Conservation (phyloP, 192 early-diverging fungal genomes). For the Mortierella hygrophila region DNA sequence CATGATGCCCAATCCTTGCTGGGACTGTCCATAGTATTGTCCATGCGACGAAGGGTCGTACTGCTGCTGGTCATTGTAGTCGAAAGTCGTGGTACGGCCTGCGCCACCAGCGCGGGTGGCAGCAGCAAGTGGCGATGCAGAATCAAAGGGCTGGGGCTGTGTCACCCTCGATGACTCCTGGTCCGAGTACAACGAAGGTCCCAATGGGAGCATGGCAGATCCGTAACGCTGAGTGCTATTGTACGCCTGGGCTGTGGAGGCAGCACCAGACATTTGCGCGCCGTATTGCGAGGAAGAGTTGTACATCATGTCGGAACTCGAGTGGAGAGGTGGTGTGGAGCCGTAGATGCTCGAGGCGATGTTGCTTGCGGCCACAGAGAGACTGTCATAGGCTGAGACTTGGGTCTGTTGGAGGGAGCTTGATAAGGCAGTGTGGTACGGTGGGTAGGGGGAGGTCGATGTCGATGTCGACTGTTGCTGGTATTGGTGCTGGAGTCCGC, state of each 20-base stretch:
- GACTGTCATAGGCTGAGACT: conserved; percentile 24
- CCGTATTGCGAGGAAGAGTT: conserved; percentile 19
- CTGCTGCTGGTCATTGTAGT: conserved; percentile 36
- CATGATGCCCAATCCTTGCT: conserved; percentile 33
- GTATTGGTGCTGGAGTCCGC: conserved; percentile 31
- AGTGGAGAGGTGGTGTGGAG: conserved; percentile 17
- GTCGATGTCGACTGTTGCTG: conserved; percentile 31
- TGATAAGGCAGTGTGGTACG: conserved; percentile 39
- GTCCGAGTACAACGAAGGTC: conserved; percentile 29
- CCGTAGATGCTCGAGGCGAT: conserved; percentile 26
- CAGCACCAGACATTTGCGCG: background rate
- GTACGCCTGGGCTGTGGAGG: conserved; percentile 5
- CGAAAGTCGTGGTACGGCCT: background rate
- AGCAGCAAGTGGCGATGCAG: conserved; percentile 6
- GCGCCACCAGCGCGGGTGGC: background rate
- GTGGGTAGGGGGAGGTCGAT: conserved; percentile 20
- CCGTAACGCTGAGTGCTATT: conserved; percentile 12
- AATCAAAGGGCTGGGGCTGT: conserved; percentile 16
- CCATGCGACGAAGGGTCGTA: conserved; percentile 2
- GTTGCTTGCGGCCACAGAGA: conserved; percentile 15
- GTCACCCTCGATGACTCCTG: conserved; percentile 9
- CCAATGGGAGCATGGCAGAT: conserved; percentile 20
- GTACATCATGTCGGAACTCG: conserved; percentile 20
- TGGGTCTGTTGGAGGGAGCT: conserved; percentile 13
- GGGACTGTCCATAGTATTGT: conserved; percentile 26